Base-by-base conservation (phyloP, 2,329 filamentous ascomycete species). In the Sarocladiaceae sp. region DNA sequence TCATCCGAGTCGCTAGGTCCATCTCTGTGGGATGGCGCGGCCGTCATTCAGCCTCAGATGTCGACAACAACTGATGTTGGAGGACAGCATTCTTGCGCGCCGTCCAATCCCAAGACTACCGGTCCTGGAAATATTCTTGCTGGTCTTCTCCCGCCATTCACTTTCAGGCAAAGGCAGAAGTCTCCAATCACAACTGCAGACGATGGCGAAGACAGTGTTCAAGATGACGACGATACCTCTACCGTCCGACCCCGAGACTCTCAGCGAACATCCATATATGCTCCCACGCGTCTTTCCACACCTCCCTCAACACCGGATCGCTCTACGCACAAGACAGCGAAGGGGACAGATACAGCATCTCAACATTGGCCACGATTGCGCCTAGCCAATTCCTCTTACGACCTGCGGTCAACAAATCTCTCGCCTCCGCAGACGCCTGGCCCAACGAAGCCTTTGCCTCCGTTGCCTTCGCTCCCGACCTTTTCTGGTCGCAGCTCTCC, bases 151-250 rank as follows among this genome's bases (percentile, higher is more conserved):
- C n/a, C n/a, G n/a, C n/a, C n/a, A n/a, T n/a, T n/a, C n/a, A n/a
- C n/a, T n/a, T 39, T 24, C 16, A 4, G 21, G 4, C 19, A 23
- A 15, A 10, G 34, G 4, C 7, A 39, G 4, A 21, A 23, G 21
- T 4, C 9, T n/a, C 34, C n/a, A 15, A 24, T 9, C 6, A 15
- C 10, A 9, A 6, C 33, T 6, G 6, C 33, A 20, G 33, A 35
- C 10, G 34, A 27, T 29, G 23, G 12, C 4, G 12, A 3, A 11
- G 20, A 16, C 23, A 6, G 11, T 41, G 23, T 12, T 24, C 15
- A 29, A 15, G 37, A 41, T 15, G 37, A 41, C 6, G 37, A 41
- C 20, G 34, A 39, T 16, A 39, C 10, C 21, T 39, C 34, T n/a
- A 39, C 34, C 13, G 12, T 39, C 7, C 34, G 34, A 9, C 21